A percentile compares a stretch with the other conserved stretches of the same genome.
These are phyloP conservation scores for Dysphania ambrosioides DNA, from an alignment of 148 eudicot genomes.

Conservation along the genomic window DNA sequence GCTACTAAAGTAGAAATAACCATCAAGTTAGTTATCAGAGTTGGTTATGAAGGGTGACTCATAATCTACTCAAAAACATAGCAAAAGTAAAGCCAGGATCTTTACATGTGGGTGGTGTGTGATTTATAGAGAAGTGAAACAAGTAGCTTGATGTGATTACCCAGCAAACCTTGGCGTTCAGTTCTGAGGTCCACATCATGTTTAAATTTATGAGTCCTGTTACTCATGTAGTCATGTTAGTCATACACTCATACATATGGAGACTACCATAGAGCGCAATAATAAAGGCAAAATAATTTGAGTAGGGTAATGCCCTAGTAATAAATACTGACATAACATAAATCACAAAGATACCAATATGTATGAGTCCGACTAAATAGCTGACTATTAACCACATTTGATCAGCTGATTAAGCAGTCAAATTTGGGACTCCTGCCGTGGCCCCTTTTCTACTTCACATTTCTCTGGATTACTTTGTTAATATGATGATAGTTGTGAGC, in stretches of 20 bases:
- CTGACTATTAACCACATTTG: background rate
- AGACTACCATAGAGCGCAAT: background rate
- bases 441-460: background rate
- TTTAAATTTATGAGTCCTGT: background rate
- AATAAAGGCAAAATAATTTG: conserved; percentile 4
- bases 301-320: background rate
- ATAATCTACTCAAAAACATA: conserved; percentile 12
- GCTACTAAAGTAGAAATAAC: too few relatives aligned
- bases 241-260: background rate
- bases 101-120: conserved; percentile 6
- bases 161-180: background rate
- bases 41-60: conserved; percentile 7
- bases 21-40: conserved; percentile 18
- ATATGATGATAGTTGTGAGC: background rate
- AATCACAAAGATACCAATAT: background rate
- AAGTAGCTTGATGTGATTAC: background rate
- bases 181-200: conserved; percentile 16
- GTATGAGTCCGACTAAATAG: background rate
- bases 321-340: background rate
- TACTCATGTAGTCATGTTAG: background rate
- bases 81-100: conserved; percentile 3
- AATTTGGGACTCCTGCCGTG: background rate
- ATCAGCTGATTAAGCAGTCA: background rate
- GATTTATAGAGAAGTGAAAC: background rate
- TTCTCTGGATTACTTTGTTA: background rate